Evolutionary conservation across 352 stramenopile genomes (phyloP).

Genomic region (Phytophthora idaei): DNA sequence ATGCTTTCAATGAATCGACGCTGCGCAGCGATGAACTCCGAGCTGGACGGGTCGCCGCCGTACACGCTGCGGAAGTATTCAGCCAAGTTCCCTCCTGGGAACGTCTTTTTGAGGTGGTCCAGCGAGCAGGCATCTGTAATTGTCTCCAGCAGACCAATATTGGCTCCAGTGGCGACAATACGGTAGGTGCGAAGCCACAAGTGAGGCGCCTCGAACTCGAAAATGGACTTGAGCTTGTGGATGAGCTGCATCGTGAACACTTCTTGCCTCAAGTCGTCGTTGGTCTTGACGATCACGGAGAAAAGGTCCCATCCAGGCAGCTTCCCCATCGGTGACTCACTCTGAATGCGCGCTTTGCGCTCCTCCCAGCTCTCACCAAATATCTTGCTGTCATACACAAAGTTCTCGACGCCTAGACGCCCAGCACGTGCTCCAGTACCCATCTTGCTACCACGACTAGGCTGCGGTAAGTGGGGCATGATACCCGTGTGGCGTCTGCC

Average conservation of each 20-base stretch:
- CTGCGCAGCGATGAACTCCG: conserved; percentile 74
- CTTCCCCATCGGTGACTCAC: conserved; percentile 77
- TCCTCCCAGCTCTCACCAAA: conserved; percentile 79
- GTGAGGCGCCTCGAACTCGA: conserved; percentile 90
- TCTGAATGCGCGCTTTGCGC: conserved; percentile 60
- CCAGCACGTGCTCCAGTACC: conserved; percentile 24
- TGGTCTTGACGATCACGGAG: conserved; percentile 97
- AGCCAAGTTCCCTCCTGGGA: conserved; percentile 83
- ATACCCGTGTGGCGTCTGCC: conserved; percentile 26
- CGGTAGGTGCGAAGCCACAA: conserved; percentile 95
- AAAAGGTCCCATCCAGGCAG: conserved; percentile 90
- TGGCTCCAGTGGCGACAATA: conserved; percentile 94
- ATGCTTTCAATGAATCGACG: conserved; percentile 95
- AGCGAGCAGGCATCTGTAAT: conserved; percentile 97
- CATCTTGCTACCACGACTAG: conserved; percentile 39
- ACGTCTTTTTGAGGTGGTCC: conserved; percentile 96
- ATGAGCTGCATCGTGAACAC: conserved; percentile 98
- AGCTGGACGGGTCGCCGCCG: conserved; percentile 44
- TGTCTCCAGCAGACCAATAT: conserved; percentile 95
- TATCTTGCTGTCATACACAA: conserved; percentile 83
- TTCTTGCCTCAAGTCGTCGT: conserved; percentile 97
- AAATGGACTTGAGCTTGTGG: conserved; percentile 94
- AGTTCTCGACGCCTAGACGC: conserved; percentile 56
- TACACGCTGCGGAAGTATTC: conserved; percentile 90
- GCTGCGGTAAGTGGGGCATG: conserved; percentile 32